Base-by-base conservation (phyloP, 352 stramenopile genomes). In the Phytophthora ohioensis region DNA sequence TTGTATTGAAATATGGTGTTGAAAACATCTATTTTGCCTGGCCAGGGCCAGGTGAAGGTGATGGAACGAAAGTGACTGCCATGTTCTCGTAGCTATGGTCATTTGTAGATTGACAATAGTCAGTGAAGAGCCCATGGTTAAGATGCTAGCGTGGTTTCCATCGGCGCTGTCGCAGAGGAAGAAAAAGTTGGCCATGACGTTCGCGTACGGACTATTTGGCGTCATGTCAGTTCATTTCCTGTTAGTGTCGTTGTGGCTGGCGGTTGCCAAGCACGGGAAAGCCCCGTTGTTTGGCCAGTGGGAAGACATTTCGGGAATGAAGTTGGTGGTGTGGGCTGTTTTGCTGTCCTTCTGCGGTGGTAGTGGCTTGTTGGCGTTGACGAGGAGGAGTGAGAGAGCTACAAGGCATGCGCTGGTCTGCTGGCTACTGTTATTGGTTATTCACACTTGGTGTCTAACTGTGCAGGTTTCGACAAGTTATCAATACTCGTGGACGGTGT, bases 211-310 rank as follows among this genome's bases (percentile, higher is more conserved):
- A 4, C 27, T 71, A 36, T 61, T 66, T 10, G 59, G 38, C 10
- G 31, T 75, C 3, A 4, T 70, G 54, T 75, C 67, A 15, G 42
- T 58, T 11, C 54, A 75, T 57, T 59, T 71, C 34, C 27, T 67
- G 13, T 6, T 62, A 46, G 41, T 75, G 6, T 60, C 60, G 15
- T 4, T 62, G 8, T 75, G 61, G 34, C 45, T 75, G 55, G 10
- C 54, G 42, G 27, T 60, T 55, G 55, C 27, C 21, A 39, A 51
- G 11, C 53, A 48, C 41, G 67, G 32, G 7, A 47, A 52, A 54
- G 49, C 54, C 45, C 15, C 34, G 41, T 36, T 74, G 31, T 70
- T 74, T 13, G 67, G 67, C 7, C 59, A 69, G 15, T 38, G 34
- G 17, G 54, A 58, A 21, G 67, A 69, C 8, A 15, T 74, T 2